Conservation (phyloP, 192 early-diverging fungal species). For the Obelidium mucronatum region DNA sequence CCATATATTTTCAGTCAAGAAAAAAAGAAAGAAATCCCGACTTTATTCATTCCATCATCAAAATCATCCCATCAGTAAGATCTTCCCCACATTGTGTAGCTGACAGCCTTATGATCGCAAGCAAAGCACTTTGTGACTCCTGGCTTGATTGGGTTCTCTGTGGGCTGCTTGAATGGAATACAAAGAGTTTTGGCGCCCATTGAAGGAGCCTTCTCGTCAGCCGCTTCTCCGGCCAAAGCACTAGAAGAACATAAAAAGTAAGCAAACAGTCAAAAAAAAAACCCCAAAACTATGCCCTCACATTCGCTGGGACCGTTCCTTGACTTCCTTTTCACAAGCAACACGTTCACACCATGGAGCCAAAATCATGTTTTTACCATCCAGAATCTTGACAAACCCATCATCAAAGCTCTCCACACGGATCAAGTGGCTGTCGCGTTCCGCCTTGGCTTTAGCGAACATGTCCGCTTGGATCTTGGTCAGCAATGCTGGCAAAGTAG, state of each 20-base stretch:
- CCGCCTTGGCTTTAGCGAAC: conserved; percentile 83
- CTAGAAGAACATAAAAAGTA: conserved; percentile 20
- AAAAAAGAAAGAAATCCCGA: conserved; percentile 8
- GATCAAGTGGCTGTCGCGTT: conserved; percentile 76
- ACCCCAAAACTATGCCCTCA: conserved; percentile 52
- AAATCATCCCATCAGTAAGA: conserved; percentile 49
- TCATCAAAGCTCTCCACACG: conserved; percentile 84
- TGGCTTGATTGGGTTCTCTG: conserved; percentile 74
- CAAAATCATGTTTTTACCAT: conserved; percentile 85
- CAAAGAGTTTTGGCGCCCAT: conserved; percentile 99
- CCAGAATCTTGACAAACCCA: conserved; percentile 90
- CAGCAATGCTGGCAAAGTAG: conserved; percentile 67
- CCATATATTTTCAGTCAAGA: neutral
- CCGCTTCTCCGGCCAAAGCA: conserved; percentile 66
- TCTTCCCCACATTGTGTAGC: conserved; percentile 64
- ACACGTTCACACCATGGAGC: conserved; percentile 96
- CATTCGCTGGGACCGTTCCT: conserved; percentile 84
- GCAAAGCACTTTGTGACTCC: conserved; percentile 90
- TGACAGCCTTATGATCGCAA: conserved; percentile 56
- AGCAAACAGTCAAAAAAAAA: neutral
- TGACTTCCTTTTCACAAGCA: conserved; percentile 95
- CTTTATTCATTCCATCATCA: conserved; percentile 22
- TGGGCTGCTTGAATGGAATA: conserved; percentile 94
- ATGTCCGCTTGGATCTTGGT: conserved; percentile 88
- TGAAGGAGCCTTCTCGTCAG: conserved; percentile 96